Base-by-base conservation (phyloP, 1,284 basidiomycete genomes). In the Papiliotrema flavescens region DNA sequence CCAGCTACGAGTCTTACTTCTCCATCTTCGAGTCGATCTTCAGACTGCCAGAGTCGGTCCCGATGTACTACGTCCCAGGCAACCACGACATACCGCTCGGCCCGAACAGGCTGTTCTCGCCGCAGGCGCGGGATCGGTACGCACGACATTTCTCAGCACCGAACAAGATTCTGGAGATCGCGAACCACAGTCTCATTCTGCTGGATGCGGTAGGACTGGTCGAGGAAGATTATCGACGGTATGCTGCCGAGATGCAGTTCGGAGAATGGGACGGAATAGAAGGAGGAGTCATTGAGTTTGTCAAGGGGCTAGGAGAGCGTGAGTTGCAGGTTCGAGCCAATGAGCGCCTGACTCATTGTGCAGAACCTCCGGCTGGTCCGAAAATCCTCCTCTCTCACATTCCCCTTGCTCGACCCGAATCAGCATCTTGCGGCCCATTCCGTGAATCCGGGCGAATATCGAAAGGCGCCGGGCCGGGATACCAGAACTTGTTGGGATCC, bases 81-180 rank as follows among this genome's bases (percentile, higher is more conserved):
- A 94, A 94, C 65, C 87, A 89, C 69, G 90, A 94, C 64, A 80
- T 93, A 43, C 88, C 88, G 35, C 79, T 89, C 58, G 87, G 85
- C 15, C 73, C 77, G 32, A 81, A 83, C 9, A 59, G 76, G 8
- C 68, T 77, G 9, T 82, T 82, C 69, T 86, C 86, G 2, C 78
- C 82, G 19, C 67, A 80, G 48, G 84, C 86, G 0, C 80, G 81
- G 19, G 73, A 79, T 20, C 83, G 89, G 36, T 94, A 88, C 69
- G 76, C 71, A 2, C 73, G 82, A 14, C 81, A 85, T 56, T 77
- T 77, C 53, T 70, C 70, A 2, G 57, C 62, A 14, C 68, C 71
- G 9, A 75, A 76, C 59, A 51, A 61, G 2, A 58, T 76, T 9
- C 45, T 76, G 26, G 55, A 65, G 1, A 75, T 90, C 43, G 83